Evolutionary conservation across 2,329 filamentous ascomycete genomes (phyloP).

Genomic region (Fusarium udum): DNA sequence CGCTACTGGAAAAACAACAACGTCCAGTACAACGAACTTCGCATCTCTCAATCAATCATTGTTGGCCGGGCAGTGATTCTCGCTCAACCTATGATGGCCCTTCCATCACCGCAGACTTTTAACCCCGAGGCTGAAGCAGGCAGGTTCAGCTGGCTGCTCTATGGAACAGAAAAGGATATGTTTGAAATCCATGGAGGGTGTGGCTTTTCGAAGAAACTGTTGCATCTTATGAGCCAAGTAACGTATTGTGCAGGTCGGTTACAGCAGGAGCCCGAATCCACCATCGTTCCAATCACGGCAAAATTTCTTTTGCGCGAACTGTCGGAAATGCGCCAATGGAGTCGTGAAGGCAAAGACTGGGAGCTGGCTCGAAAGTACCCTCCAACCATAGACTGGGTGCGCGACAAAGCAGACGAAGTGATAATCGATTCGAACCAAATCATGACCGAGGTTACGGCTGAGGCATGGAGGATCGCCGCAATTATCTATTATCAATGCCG

Average conservation of each 20-base stretch:
- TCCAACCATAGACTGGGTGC: conserved; percentile 46
- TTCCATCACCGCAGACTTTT: conserved; percentile 43
- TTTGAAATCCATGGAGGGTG: conserved; percentile 54
- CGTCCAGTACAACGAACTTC: conserved; percentile 48
- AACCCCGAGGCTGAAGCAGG: conserved; percentile 43
- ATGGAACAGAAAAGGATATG: conserved; percentile 48
- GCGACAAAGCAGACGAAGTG: conserved; percentile 33
- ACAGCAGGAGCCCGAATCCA: conserved; percentile 46
- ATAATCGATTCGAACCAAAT: conserved; percentile 42
- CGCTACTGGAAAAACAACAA: conserved; percentile 50
- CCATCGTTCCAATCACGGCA: conserved; percentile 46
- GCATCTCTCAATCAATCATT: conserved; percentile 52
- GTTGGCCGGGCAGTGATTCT: conserved; percentile 52
- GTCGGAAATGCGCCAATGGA: conserved; percentile 49
- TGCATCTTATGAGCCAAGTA: conserved; percentile 51
- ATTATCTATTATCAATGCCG: conserved; percentile 54
- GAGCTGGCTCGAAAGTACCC: conserved; percentile 21
- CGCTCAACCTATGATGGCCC: conserved; percentile 51
- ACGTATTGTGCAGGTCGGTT: conserved; percentile 50
- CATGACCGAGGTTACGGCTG: conserved; percentile 54
- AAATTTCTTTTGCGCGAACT: conserved; percentile 44
- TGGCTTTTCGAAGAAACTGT: conserved; percentile 53
- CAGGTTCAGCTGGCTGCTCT: conserved; percentile 53
- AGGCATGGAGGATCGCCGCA: conserved; percentile 53
- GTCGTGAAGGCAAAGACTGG: conserved; percentile 42